A percentile compares a stretch with the other conserved stretches of the same genome.
Conservation (phyloP, 1,139 yeast species). For the Yamadazyma dushanensis region DNA sequence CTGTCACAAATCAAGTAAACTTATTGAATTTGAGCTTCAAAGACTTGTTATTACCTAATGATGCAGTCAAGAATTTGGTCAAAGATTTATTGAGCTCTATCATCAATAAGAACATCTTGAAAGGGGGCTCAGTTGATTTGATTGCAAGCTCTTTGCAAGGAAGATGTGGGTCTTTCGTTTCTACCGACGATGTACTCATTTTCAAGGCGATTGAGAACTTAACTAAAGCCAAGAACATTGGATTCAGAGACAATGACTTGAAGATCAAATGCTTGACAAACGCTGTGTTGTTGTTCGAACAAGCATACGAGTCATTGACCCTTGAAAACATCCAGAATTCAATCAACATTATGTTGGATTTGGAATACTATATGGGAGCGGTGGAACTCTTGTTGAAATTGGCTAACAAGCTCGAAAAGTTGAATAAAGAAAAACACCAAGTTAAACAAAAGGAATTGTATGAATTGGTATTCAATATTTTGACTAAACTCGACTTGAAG, state of each 20-base stretch:
- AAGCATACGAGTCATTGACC: slow-evolving; percentile 75
- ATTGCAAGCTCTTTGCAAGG: slow-evolving; percentile 88
- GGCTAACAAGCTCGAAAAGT: slow-evolving; percentile 58
- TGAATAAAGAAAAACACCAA: slow-evolving; percentile 19
- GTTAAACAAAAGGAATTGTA: slow-evolving; percentile 57
- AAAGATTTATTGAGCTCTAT: slow-evolving; percentile 87
- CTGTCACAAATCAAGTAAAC: slow-evolving; percentile 65
- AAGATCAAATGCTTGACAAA: slow-evolving; percentile 68
- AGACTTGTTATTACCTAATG: slow-evolving; percentile 71
- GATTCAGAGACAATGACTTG: slow-evolving; percentile 67
- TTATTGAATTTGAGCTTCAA: slow-evolving; percentile 67
- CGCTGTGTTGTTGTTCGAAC: slow-evolving; percentile 75
- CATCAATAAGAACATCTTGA: slow-evolving; percentile 81
- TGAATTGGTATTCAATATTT: slow-evolving; percentile 68
- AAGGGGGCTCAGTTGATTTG: slow-evolving; percentile 92
- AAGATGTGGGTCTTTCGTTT: slow-evolving; percentile 93
- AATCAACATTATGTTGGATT: slow-evolving; percentile 70
- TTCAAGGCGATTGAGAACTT: slow-evolving; percentile 93
- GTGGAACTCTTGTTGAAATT: slow-evolving; percentile 78
- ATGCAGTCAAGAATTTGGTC: slow-evolving; percentile 64
- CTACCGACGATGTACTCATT: slow-evolving; percentile 88
- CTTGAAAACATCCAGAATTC: slow-evolving; percentile 83
- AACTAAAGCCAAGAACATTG: slow-evolving; percentile 80
- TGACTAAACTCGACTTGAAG: slow-evolving; percentile 68
- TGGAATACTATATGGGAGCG: slow-evolving; percentile 83